Percentiles rank a stretch among this genome's conserved stretches.
These are phyloP conservation scores for Dentipellis sp. DNA, from an alignment of 768 basidiomycete species.

Conservation along the genomic window DNA sequence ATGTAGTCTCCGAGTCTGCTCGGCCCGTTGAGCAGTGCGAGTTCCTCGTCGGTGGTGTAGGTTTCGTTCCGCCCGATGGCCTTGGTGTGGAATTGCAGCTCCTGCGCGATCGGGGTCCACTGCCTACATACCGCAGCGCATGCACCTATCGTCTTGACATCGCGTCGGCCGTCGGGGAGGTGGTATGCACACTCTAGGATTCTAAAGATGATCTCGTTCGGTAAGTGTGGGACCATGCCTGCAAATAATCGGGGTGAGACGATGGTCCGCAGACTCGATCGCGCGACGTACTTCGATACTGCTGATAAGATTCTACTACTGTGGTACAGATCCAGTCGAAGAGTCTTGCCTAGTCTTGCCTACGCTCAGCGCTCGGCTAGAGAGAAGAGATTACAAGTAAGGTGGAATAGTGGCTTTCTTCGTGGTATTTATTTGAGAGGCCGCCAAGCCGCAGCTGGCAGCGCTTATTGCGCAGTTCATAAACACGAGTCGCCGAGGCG, in stretches of 20 bases:
- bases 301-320: not conserved
- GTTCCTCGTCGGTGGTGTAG: not conserved
- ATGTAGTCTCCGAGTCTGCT: not conserved
- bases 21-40: not conserved
- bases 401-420: not conserved
- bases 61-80: not conserved
- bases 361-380: not conserved
- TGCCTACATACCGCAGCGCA: not conserved
- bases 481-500: too few relatives aligned
- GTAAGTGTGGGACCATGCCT: not conserved
- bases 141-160: not conserved
- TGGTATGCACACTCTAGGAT: not conserved
- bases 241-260: too few relatives aligned
- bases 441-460: too few relatives aligned
- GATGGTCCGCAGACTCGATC: not conserved
- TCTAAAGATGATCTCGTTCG: not conserved
- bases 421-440: too few relatives aligned
- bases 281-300: not conserved
- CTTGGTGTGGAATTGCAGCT: not conserved
- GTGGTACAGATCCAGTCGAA: not conserved
- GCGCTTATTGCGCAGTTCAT: too few relatives aligned
- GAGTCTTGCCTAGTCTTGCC: not conserved
- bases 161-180: not conserved
- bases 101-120: not conserved
- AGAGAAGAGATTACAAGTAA: not conserved